Base-by-base conservation (phyloP, 2,329 filamentous ascomycete species). In the Colletotrichum coccodes region DNA sequence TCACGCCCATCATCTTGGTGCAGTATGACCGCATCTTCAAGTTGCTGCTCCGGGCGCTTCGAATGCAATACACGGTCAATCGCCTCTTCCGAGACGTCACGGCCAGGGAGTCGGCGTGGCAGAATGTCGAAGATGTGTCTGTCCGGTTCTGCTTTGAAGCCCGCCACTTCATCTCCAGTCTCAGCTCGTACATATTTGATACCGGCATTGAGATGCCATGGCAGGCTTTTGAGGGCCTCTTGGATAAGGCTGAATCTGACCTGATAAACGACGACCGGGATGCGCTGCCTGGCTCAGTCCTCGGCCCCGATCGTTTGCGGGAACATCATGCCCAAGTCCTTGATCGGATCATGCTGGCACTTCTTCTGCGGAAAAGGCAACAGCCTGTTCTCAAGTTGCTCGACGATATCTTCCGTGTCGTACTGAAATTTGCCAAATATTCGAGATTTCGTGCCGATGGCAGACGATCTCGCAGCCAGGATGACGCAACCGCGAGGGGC, bases 21-120 rank as follows among this genome's bases (percentile, higher is more conserved):
- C 94, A 94, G 73, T 98, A 98, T 75, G 96, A 98, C 77, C 85
- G 86, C 53, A 87, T 98, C 40, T 98, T 98, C 82, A 92, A 90
- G 73, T 86, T 94, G 18, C 82, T 98, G 0, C 83, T 98, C 3
- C 90, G 93, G 3, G 82, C 97, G 1, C 79, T 94, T 14, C 90
- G 96, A 38, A 91, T 98, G 88, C 83, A 94, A 5, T 95, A 92
- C 70, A 90, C 95, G 0, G 88, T 92, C 12, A 89, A 90, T 61
- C 86, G 89, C 68, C 83, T 94, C 8, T 89, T 89, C 71, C 86
- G 86, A 26, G 87, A 91, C 73, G 84, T 87, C 2, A 87, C 82
- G 61, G 75, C 77, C 4, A 77, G 77, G 64, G 77, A 74, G 6
- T 79, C 75, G 5, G 73, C 72, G 16, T 82, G 79, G 76, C 68